These are phyloP conservation scores for Echinochloa phyllopogon DNA, from an alignment of 176 grass and related monocot genomes.

Conservation along the genomic window DNA sequence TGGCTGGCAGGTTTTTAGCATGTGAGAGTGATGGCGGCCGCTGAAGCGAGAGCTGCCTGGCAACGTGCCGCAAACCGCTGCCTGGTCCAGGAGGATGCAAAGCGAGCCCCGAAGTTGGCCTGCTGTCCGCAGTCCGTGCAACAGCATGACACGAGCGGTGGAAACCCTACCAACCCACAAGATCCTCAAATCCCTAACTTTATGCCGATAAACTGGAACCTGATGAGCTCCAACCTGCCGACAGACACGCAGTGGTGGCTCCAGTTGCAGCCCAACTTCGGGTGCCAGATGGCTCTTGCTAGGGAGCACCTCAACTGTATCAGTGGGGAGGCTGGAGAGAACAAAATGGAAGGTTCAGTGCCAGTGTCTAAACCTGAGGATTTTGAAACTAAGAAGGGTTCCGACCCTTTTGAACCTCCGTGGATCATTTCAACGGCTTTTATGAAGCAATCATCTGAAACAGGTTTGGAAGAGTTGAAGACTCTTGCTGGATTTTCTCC, in stretches of 20 bases:
- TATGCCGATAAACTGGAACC: conserved; percentile 75
- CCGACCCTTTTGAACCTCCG: conserved; percentile 44
- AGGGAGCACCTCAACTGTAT: conserved; percentile 53
- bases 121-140: conserved; percentile 53
- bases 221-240: conserved; percentile 56
- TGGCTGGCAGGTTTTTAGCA: conserved; percentile 34
- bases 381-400: conserved; percentile 27
- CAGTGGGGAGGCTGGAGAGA: conserved; percentile 21
- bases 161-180: conserved; percentile 29
- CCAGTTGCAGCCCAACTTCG: conserved; percentile 81
- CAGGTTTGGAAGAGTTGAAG: conserved; percentile 37
- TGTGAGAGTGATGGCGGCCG: conserved; percentile 78
- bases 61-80: conserved; percentile 88
- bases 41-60: conserved; percentile 94
- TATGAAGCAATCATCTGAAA: conserved; percentile 58
- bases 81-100: conserved; percentile 91
- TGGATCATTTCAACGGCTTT: conserved; percentile 54
- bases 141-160: conserved; percentile 41
- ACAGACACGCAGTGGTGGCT: conserved; percentile 82
- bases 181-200: conserved; percentile 55
- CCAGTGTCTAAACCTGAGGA: conserved; percentile 45
- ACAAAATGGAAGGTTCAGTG: conserved; percentile 35
- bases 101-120: conserved; percentile 80
- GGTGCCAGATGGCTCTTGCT: conserved; percentile 56
- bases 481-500: conserved; percentile 22